Evolutionary conservation across 1,284 basidiomycete genomes (phyloP).

Genomic region (Chalciporus sp.): DNA sequence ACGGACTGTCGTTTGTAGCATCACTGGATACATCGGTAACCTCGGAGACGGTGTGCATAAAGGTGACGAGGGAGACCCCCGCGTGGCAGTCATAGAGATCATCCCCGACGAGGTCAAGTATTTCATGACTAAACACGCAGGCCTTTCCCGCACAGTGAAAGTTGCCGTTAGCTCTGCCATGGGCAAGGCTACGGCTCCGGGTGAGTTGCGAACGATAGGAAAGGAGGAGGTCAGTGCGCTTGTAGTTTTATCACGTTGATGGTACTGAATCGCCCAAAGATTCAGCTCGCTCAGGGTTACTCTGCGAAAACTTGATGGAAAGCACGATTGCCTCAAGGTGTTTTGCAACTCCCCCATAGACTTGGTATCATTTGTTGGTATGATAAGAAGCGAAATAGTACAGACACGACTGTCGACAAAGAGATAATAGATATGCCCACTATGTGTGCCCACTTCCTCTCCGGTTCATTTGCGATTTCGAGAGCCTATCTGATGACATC

Average conservation of each 20-base stretch:
- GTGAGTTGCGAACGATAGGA: conserved; percentile 64
- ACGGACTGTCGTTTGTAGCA: conserved; percentile 38
- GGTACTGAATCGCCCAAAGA: conserved; percentile 24
- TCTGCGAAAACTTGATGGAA: conserved; percentile 17
- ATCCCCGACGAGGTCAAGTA: conserved; percentile 82
- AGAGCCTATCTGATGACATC: conserved; percentile 71
- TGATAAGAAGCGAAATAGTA: conserved; percentile 1
- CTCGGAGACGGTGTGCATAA: conserved; percentile 86
- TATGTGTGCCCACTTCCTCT: conserved; percentile 40
- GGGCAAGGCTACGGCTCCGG: conserved; percentile 61
- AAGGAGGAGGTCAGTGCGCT: conserved; percentile 54
- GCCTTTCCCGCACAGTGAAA: conserved; percentile 50
- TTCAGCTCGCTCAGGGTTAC: conserved; percentile 28
- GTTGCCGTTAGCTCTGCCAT: conserved; percentile 56
- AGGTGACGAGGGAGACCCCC: conserved; percentile 79
- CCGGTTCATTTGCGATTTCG: conserved; percentile 36
- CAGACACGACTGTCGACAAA: background rate
- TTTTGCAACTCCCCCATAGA: background rate
- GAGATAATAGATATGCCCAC: conserved; percentile 1
- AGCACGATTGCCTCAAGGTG: conserved; percentile 1
- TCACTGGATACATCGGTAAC: conserved; percentile 85
- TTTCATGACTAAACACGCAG: conserved; percentile 59
- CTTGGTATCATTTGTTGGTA: conserved; percentile 16
- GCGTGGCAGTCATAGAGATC: conserved; percentile 82
- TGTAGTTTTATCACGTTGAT: background rate